Base-by-base conservation (phyloP, 1,284 basidiomycete species). In the Cutaneotrichosporon dermatis region DNA sequence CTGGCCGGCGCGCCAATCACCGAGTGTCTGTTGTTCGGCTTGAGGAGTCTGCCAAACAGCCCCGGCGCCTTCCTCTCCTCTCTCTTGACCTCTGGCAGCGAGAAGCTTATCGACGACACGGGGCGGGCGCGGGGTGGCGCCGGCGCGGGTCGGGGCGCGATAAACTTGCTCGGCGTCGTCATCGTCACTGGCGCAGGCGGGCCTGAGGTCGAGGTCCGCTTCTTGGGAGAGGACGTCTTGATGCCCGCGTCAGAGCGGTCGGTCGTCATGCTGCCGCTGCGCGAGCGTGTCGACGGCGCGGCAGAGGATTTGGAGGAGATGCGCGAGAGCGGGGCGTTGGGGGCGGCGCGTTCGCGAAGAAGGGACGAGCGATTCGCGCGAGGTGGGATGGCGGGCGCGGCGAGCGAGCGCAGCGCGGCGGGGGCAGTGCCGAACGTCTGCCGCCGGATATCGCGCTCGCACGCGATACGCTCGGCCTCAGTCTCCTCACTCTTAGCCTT, bases 281-380 rank as follows among this genome's bases (percentile, higher is more conserved):
- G 52, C 33, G 34, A 36, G 13, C 46, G 46, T 6, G 11, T 49
- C 5, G 12, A 8, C 13, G 13, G 8, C 43, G 16, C 33, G 34
- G 54, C 40, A 6, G 45, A 54, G 16, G 55, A 42, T 12, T 40
- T 35, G 12, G 59, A 60, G 39, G 59, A 55, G 7, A 44, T 44
- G 36, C 58, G 54, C 1, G 53, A 55, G n/a, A 51, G 49, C 13
- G 57, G 42, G 34, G 34, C 13, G 11, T n/a, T 11, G 5, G 39
- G 9, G 16, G 44, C 37, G 16, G 36, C 15, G 25, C 41, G 43
- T n/a, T 55, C 55, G 34, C 69, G 65, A 11, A 74, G 70, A 51
- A 66, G 62, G 6, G 67, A 69, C 4, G 69, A n/a, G 46, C 66
- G 64, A 41, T 66, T 74, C 1, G 55, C 61, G 11, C 68, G 59